Percentiles rank a stretch among this genome's conserved stretches.
Evolutionary conservation across 2,329 filamentous ascomycete genomes (phyloP).

Genomic region (Mycosphaerella sp.): DNA sequence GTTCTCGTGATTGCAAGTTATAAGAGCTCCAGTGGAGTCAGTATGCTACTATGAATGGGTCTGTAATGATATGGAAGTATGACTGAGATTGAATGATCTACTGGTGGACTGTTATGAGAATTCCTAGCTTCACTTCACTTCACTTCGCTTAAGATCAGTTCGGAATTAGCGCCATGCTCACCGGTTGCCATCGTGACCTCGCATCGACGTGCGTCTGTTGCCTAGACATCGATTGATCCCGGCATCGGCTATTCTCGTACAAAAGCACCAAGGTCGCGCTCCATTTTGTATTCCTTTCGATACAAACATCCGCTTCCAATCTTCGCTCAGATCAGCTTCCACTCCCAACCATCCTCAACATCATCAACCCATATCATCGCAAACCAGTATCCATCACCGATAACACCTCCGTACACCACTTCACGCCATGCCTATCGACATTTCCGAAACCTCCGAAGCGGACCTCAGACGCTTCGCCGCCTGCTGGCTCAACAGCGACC

Average conservation of each 20-base stretch:
- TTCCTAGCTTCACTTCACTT: constrained; percentile 6
- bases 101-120: no score
- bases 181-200: constrained; percentile 1
- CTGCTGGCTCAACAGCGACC: constrained; percentile 15
- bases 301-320: constrained; percentile 1
- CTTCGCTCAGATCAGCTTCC: background rate
- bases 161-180: background rate
- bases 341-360: constrained; percentile 6
- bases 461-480: constrained; percentile 21
- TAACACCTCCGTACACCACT: background rate
- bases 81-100: no score
- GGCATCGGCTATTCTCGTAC: background rate
- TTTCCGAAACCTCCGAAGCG: constrained; percentile 1
- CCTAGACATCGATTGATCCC: background rate
- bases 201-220: constrained; percentile 4
- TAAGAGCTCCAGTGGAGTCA: no score
- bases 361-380: no score
- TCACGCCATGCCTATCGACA: constrained; percentile 9
- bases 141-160: no score
- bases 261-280: background rate
- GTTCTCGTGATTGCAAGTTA: no score
- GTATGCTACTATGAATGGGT: no score
- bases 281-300: background rate
- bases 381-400: background rate
- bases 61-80: no score